Evolutionary conservation across 2,329 filamentous ascomycete genomes (phyloP).

Genomic region (Chrysosphaeria jannelii): DNA sequence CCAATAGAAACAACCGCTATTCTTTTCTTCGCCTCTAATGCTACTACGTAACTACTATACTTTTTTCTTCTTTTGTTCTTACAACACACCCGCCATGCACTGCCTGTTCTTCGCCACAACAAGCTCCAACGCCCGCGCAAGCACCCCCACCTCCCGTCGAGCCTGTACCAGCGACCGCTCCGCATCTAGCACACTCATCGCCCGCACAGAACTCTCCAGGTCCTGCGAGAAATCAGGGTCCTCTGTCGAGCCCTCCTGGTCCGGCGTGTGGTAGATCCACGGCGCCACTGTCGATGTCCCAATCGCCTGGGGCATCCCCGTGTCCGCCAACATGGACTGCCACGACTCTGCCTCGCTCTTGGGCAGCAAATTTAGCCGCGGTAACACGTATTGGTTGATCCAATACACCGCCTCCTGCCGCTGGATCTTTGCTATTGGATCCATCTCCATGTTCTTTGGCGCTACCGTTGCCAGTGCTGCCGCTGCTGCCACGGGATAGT

Average conservation of each 20-base stretch:
- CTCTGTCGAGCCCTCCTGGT: background rate
- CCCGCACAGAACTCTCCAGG: conserved; percentile 11
- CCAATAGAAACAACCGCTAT: no score
- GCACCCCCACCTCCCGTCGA: conserved; percentile 26
- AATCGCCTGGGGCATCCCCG: conserved; percentile 8
- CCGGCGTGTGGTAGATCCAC: conserved; percentile 15
- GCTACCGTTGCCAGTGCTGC: background rate
- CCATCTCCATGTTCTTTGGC: conserved; percentile 6
- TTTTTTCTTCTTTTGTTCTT: no score
- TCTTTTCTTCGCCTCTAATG: no score
- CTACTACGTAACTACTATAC: no score
- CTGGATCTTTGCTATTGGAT: conserved; percentile 33
- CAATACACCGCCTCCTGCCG: conserved; percentile 35
- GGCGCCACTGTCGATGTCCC: conserved; percentile 20
- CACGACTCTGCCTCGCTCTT: conserved; percentile 12
- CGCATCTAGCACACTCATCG: conserved; percentile 31
- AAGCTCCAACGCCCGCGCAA: conserved; percentile 29
- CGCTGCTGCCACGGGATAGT: conserved; percentile 17
- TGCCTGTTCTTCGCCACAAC: conserved; percentile 28
- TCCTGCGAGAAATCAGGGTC: conserved; percentile 6
- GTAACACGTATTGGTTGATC: conserved; percentile 38
- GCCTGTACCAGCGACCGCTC: conserved; percentile 22
- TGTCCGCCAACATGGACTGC: conserved; percentile 7
- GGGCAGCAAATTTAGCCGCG: conserved; percentile 22
- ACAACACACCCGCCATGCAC: conserved; percentile 7